Base-by-base conservation (phyloP, 1,139 yeast genomes). In the Torulaspora pretoriensis region DNA sequence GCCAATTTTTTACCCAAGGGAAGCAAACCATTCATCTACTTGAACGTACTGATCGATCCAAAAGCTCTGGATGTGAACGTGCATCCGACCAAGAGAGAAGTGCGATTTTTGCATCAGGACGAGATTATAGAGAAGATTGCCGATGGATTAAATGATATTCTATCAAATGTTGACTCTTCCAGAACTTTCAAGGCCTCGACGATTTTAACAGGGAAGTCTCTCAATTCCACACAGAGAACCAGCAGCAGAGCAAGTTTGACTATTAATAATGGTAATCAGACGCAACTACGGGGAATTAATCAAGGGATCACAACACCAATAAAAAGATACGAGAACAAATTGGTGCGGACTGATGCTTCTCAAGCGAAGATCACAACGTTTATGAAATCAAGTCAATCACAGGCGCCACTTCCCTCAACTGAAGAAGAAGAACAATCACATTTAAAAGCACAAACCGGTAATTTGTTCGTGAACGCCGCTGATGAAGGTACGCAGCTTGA, bases 11-110 rank as follows among this genome's bases (percentile, higher is more conserved):
- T 92, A 12, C 96, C 97, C 0, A 85, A 83, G 51, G 95, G 95
- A 0, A 77, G 76, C 38, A 80, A 75, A 52, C 85, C 96, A 0
- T 92, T 92, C 61, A 74, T 87, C 1, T 92, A 89, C 64, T 52
- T 92, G 43, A 74, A 87, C 38, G 62, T 92, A 17, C 71, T 71
- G 30, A 78, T 92, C 4, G 70, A 73, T 14, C 86, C 97, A 0
- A 69, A 68, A 27, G 81, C 83, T 48, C 72, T 92, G 10, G 99
- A 92, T 62, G 98, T 92, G 8, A 92, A 92, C 62, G 81, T 94
- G 8, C 98, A 94, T 60, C 99, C 99, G 0, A 92, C 98, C 0
- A 92, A 92, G 57, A 73, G 94, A 43, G 97, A 92, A 57, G 97
- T 94, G 1, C 67, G 95, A 40, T 89, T 94, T 61, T 68, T 92